Evolutionary conservation across 768 basidiomycete genomes (phyloP), one percentile per base, ranked within the genome.

Genomic region (Calocybe indica): DNA sequence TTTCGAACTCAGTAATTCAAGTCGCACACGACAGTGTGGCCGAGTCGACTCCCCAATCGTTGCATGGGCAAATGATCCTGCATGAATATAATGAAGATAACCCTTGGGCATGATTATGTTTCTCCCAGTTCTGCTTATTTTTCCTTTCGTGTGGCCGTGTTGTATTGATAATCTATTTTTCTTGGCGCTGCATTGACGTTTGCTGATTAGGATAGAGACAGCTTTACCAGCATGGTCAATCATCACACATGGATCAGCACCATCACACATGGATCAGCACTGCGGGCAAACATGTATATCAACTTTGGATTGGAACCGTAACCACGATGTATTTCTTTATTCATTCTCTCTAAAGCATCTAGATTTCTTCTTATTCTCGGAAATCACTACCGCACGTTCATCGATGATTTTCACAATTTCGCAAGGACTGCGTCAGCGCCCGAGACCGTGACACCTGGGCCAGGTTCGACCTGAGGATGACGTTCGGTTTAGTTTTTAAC

Each of bases 361-460:
- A 22, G 22, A 22, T 22, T 22, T 22, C 22, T 22, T 22, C 22
- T 22, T 22, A 22, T 22, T 34, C 2, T 34, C 29, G 34, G 7
- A 29, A 43, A 43, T 43, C 33, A 10, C 38, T 28, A 39, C 14
- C 38, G 29, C 15, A 49, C 14, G 38, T 42, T 30, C 43, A 45
- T 41, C 43, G 48, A 11, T 39, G 35, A 29, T 31, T 43, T 44
- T 55, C 63, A 74, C 39, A 79, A 60, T 14, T 66, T 60, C n/a
- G 72, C 75, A 35, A 82, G 74, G 51, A 83, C 72, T 6, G 74
- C 74, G 33, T 83, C 80, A 48, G 74, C 79, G 31, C 80, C 73
- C 10, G 79, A 82, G 15, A 77, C 77, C 5, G 71, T 71, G 33
- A 83, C 79, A 28, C 71, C 78, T 12, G 63, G 66, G 12, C 62